phyloP scores from a whole-genome alignment of 441 rosid species.

The Macaranga tanarius region DNA sequence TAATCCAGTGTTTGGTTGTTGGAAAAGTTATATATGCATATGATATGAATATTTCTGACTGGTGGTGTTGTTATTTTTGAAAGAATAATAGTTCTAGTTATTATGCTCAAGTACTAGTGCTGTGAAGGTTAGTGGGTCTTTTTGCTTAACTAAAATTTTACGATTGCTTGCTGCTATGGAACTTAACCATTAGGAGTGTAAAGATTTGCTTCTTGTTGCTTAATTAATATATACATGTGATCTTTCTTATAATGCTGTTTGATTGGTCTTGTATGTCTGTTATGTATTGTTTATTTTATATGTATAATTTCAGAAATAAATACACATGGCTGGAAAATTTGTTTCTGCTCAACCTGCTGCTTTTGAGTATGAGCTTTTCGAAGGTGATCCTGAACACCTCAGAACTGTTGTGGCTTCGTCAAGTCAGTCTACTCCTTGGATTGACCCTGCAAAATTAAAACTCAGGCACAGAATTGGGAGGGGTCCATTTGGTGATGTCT shows the following conservation, averaged over 20 bases:
- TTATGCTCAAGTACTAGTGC: too few species aligned
- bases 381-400: conserved; percentile 54
- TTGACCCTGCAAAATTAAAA: conserved; percentile 61
- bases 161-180: too few species aligned
- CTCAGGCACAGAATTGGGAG: conserved; percentile 87
- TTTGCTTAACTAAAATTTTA: too few species aligned
- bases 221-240: not conserved
- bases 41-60: too few species aligned
- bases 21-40: too few species aligned
- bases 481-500: conserved; percentile 90
- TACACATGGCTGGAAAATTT: conserved; percentile 62
- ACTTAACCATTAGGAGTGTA: not conserved
- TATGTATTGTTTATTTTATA: not conserved
- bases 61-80: too few species aligned
- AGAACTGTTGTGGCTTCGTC: conserved; percentile 52
- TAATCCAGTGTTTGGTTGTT: too few species aligned
- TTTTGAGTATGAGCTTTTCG: conserved; percentile 68
- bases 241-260: not conserved
- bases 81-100: too few species aligned
- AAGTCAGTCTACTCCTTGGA: conserved; percentile 50
- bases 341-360: conserved; percentile 38
- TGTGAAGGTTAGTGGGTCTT: too few species aligned
- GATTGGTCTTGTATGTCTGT: not conserved
- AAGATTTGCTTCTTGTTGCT: too few species aligned
- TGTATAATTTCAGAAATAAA: not conserved